Conservation (phyloP, 2,329 filamentous ascomycete species). For the Scorias spongiosa region DNA sequence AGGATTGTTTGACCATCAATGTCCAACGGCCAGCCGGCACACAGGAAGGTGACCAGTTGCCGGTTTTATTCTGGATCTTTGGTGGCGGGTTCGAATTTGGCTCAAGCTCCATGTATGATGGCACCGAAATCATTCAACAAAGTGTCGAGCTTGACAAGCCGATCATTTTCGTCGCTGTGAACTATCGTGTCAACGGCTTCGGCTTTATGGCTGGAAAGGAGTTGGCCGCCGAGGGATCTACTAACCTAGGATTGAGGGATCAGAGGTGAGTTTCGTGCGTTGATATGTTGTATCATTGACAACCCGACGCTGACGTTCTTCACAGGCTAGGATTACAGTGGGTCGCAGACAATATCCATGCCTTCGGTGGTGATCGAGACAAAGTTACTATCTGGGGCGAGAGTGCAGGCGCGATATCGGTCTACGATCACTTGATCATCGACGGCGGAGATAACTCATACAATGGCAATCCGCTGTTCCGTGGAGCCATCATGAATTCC, state of each 20-base stretch:
- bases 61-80: slow-evolving; percentile 35
- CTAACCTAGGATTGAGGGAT: slow-evolving; percentile 21
- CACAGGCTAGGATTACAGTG: slow-evolving; percentile 39
- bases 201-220: slow-evolving; percentile 21
- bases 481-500: slow-evolving; percentile 64
- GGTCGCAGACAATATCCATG: slow-evolving; percentile 28
- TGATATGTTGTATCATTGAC: slow-evolving; percentile 13
- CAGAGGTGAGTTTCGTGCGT: slow-evolving; percentile 15
- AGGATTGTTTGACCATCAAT: slow-evolving; percentile 30
- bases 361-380: slow-evolving; percentile 56
- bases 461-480: slow-evolving; percentile 60
- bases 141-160: slow-evolving; percentile 40
- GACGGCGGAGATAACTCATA: slow-evolving; percentile 60
- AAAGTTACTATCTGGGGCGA: slow-evolving; percentile 72
- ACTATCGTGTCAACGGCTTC: slow-evolving; percentile 20
- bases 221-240: slow-evolving; percentile 18
- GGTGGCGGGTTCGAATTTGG: slow-evolving; percentile 30
- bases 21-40: slow-evolving; percentile 27
- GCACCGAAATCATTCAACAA: slow-evolving; percentile 22
- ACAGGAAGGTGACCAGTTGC: slow-evolving; percentile 24
- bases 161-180: slow-evolving; percentile 44
- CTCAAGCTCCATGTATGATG: slow-evolving; percentile 26
- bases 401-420: slow-evolving; percentile 46
- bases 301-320: slow-evolving; percentile 35
- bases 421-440: slow-evolving; percentile 60